These are phyloP conservation scores for Diaporthe sp. DNA, from an alignment of 2,329 filamentous ascomycete genomes.

Conservation along the genomic window DNA sequence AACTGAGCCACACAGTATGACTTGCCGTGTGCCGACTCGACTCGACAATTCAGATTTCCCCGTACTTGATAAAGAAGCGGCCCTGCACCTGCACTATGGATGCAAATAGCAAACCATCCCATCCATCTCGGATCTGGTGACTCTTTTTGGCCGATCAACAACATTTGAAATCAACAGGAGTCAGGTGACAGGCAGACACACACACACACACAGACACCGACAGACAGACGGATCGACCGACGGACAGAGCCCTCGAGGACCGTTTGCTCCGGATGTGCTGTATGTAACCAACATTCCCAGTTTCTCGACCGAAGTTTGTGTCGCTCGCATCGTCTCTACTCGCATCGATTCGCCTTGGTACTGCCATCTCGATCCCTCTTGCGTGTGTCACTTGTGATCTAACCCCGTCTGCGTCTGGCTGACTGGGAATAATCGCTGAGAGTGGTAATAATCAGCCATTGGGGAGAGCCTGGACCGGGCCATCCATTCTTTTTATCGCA, in stretches of 20 bases:
- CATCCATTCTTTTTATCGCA: background rate
- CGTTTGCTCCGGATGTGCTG: conserved; percentile 18
- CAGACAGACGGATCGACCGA: background rate
- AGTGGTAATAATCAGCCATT: conserved; percentile 7
- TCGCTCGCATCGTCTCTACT: background rate
- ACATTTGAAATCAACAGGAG: conserved; percentile 3
- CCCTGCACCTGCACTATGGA: background rate
- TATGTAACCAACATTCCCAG: background rate
- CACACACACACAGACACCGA: background rate
- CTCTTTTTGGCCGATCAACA: background rate
- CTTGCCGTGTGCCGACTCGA: background rate
- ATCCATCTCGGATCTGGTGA: background rate
- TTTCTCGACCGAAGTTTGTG: background rate
- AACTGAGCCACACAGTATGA: conserved; percentile 23
- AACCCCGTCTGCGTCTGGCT: background rate
- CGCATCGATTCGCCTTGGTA: background rate
- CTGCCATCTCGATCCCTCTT: conserved; percentile 24
- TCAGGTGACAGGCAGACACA: conserved; percentile 15
- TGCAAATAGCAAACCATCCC: background rate
- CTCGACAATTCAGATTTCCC: background rate
- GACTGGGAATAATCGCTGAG: background rate
- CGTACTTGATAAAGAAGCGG: background rate
- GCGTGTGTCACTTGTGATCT: background rate
- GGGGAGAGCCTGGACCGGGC: background rate
- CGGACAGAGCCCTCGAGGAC: background rate